Evolutionary conservation across 1,284 basidiomycete species (phyloP).

Genomic region (Austroboletus rostrupii): DNA sequence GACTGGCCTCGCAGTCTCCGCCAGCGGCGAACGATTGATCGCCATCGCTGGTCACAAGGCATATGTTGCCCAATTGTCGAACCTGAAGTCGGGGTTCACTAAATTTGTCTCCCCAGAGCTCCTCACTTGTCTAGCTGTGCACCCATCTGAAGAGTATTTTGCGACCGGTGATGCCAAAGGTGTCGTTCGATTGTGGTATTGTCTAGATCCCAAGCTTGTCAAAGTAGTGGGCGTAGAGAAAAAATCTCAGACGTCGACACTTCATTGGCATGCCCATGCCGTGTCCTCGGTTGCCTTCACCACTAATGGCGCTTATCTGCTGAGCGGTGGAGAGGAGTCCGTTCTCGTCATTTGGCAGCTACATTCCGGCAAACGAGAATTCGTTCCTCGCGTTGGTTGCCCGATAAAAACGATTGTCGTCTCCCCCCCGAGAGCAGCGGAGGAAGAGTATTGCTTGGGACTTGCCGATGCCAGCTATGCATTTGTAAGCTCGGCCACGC

Average conservation of each 20-base stretch:
- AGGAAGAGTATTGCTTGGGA: conserved; percentile 86
- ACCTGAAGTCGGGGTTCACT: conserved; percentile 66
- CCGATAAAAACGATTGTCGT: conserved; percentile 76
- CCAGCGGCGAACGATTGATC: conserved; percentile 80
- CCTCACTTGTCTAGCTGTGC: conserved; percentile 86
- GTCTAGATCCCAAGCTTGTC: conserved; percentile 60
- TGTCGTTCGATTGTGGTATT: conserved; percentile 90
- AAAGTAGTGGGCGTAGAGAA: conserved; percentile 61
- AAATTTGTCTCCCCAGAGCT: conserved; percentile 80
- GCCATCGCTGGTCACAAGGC: conserved; percentile 79
- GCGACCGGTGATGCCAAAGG: conserved; percentile 91
- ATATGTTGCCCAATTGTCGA: conserved; percentile 65
- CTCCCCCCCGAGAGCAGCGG: conserved; percentile 42
- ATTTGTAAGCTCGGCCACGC: conserved; percentile 72
- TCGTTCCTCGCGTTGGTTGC: conserved; percentile 89
- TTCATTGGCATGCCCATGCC: conserved; percentile 98
- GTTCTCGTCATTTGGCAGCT: conserved; percentile 96
- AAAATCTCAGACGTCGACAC: conserved; percentile 75
- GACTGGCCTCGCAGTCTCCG: conserved; percentile 66
- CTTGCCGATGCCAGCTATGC: conserved; percentile 81
- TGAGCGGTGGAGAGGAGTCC: conserved; percentile 95
- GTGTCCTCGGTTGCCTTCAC: conserved; percentile 90
- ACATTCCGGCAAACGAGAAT: conserved; percentile 82
- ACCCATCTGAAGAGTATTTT: conserved; percentile 89
- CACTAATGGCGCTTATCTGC: conserved; percentile 85